Evolutionary conservation across 345 rosid species (phyloP).

Genomic region (Salix exigua): DNA sequence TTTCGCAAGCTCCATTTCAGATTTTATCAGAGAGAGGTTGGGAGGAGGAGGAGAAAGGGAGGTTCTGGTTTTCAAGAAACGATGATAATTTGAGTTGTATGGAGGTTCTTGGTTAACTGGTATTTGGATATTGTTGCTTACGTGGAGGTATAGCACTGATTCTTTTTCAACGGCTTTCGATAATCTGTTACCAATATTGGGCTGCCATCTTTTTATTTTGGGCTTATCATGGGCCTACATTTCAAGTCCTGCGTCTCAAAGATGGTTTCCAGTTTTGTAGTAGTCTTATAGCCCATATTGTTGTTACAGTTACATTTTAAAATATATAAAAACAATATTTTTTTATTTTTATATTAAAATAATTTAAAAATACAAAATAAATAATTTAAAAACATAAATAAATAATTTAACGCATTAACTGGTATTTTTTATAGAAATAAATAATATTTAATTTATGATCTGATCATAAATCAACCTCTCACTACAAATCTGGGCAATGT

Average conservation of each 20-base stretch:
- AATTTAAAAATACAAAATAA: no score
- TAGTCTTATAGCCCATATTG: no score
- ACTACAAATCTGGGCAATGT: no score
- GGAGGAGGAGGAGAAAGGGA: conserved; percentile 14
- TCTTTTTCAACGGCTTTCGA: background rate
- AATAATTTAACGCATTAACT: no score
- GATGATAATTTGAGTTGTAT: background rate
- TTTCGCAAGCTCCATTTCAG: conserved; percentile 9
- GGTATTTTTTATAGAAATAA: no score
- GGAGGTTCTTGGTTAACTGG: background rate
- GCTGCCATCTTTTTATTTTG: background rate
- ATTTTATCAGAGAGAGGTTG: conserved; percentile 10
- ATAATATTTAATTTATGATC: no score
- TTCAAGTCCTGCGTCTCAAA: background rate
- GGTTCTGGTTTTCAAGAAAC: conserved; percentile 7
- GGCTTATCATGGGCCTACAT: background rate
- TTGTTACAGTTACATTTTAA: no score
- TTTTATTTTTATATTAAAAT: no score
- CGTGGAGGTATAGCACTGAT: conserved; percentile 5
- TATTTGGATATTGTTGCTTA: conserved; percentile 15
- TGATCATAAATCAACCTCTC: no score
- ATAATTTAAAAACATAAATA: no score
- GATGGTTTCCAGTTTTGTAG: background rate
- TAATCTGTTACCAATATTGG: no score
- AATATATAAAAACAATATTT: no score